A percentile compares a stretch with the other conserved stretches of the same genome.
phyloP scores from a whole-genome alignment of 306 rosid species.

The Quillaja saponaria region DNA sequence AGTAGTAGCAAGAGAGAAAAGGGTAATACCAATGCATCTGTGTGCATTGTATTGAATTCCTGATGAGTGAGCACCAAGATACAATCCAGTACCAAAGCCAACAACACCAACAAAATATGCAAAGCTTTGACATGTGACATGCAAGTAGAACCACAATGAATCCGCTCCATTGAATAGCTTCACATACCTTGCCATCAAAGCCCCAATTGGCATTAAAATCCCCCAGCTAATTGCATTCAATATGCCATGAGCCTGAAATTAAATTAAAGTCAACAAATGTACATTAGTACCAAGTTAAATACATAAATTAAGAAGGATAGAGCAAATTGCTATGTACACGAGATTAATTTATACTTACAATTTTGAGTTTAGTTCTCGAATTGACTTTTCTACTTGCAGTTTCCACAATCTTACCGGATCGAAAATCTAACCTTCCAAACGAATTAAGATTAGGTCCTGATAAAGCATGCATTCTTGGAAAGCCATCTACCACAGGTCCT shows the following conservation, averaged over 20 bases:
- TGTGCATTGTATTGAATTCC: slow-evolving; percentile 21
- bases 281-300: too few species aligned
- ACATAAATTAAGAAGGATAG: too few species aligned
- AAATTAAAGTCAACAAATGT: not conserved
- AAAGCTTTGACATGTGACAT: slow-evolving; percentile 10
- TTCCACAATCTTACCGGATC: slow-evolving; percentile 12
- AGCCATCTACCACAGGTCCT: slow-evolving; percentile 2
- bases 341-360: slow-evolving; percentile 14
- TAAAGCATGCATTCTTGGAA: not conserved
- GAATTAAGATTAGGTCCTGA: slow-evolving; percentile 21
- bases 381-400: not conserved
- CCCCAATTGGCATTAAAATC: slow-evolving; percentile 38
- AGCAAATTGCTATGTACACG: too few species aligned
- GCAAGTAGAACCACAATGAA: slow-evolving; percentile 30
- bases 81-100: slow-evolving; percentile 24
- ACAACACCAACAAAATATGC: slow-evolving; percentile 6
- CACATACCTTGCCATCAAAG: slow-evolving; percentile 31
- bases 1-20: too few species aligned
- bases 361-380: slow-evolving; percentile 1
- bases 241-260: slow-evolving; percentile 37
- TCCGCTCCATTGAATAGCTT: slow-evolving; percentile 10
- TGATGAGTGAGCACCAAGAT: slow-evolving; percentile 10
- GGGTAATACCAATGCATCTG: slow-evolving; percentile 36
- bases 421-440: slow-evolving; percentile 34
- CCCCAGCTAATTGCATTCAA: slow-evolving; percentile 44